Evolutionary conservation across 257 asterid species (phyloP), one percentile per base, ranked within the genome.

Genomic region (Salvia splendens): DNA sequence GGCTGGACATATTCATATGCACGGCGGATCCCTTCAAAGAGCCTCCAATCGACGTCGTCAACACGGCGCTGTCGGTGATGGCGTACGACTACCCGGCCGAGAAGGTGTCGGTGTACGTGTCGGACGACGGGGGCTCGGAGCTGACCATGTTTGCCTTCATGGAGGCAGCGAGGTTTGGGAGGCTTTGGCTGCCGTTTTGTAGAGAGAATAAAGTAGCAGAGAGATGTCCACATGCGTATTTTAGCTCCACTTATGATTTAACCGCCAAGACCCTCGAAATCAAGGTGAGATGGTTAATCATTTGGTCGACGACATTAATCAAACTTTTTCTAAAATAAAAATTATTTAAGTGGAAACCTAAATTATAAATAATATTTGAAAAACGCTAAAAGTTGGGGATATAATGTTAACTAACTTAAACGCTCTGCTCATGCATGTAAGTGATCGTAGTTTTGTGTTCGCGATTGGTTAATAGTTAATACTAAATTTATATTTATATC

Each of bases 91-190:
- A 80, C 67, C 95, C 90, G 43, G 2, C 88, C n/a, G 89, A 82
- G 15, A 89, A 89, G 65, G 10, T 89, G 30, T 86, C 92, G 32
- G 81, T 89, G 5, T 89, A 83, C 65, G 87, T 89, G 66, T 87
- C 96, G 40, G 92, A 87, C 60, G 96, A 89, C 42, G 96, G 96
- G 6, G 95, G 92, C 0, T 87, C 95, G 35, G 85, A 87, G 78
- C 82, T 87, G 10, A 89, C 85, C 2, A 75, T 87, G 65, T 89
- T 87, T 67, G 91, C 85, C 61, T 80, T 89, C 74, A 75, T 87
- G 89, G 96, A 91, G 75, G 96, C 95, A 40, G 91, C 89, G 14
- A 81, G 81, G 36, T 91, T 91, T 62, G 87, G 77, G 7, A 78
- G 57, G 69, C 32, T 36, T 15, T 91, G 97, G 97, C 14, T 91